Evolutionary conservation across 2,329 filamentous ascomycete species (phyloP).

Genomic region (Trichoderma sp.): DNA sequence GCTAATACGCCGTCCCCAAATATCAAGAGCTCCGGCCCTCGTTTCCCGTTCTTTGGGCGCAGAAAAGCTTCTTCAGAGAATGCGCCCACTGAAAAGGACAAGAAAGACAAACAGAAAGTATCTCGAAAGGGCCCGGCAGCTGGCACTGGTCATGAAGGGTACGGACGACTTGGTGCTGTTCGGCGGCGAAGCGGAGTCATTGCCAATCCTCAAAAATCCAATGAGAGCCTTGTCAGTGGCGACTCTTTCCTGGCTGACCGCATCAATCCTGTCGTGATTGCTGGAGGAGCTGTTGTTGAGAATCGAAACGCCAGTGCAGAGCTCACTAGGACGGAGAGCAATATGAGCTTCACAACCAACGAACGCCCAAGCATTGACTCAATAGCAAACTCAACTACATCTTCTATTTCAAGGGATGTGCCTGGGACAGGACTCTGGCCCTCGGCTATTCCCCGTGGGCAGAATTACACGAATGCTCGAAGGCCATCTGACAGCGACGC

Average conservation of each 20-base stretch:
- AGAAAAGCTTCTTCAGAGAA: slow-evolving; percentile 60
- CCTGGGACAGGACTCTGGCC: slow-evolving; percentile 50
- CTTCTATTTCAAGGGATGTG: slow-evolving; percentile 40
- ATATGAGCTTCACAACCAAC: slow-evolving; percentile 41
- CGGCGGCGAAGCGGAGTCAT: slow-evolving; percentile 64
- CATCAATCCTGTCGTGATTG: slow-evolving; percentile 64
- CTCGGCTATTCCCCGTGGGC: slow-evolving; percentile 48
- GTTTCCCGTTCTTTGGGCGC: slow-evolving; percentile 76
- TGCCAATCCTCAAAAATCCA: slow-evolving; percentile 48
- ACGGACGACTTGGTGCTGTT: slow-evolving; percentile 61
- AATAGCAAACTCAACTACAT: slow-evolving; percentile 39
- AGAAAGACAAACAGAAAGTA: slow-evolving; percentile 33
- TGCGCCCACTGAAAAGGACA: slow-evolving; percentile 45
- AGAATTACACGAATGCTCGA: slow-evolving; percentile 29
- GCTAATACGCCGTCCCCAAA: slow-evolving; percentile 53
- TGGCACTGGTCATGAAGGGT: slow-evolving; percentile 91
- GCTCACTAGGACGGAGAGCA: slow-evolving; percentile 48
- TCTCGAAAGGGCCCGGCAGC: slow-evolving; percentile 76
- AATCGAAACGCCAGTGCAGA: slow-evolving; percentile 56
- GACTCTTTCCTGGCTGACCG: slow-evolving; percentile 61
- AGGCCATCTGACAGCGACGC: slow-evolving; percentile 56
- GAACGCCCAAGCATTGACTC: slow-evolving; percentile 44
- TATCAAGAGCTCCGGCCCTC: slow-evolving; percentile 52
- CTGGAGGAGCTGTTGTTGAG: slow-evolving; percentile 60
- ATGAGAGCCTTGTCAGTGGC: slow-evolving; percentile 48